These are phyloP conservation scores for Pleurotus djamor DNA, from an alignment of 768 basidiomycete genomes.

Conservation along the genomic window DNA sequence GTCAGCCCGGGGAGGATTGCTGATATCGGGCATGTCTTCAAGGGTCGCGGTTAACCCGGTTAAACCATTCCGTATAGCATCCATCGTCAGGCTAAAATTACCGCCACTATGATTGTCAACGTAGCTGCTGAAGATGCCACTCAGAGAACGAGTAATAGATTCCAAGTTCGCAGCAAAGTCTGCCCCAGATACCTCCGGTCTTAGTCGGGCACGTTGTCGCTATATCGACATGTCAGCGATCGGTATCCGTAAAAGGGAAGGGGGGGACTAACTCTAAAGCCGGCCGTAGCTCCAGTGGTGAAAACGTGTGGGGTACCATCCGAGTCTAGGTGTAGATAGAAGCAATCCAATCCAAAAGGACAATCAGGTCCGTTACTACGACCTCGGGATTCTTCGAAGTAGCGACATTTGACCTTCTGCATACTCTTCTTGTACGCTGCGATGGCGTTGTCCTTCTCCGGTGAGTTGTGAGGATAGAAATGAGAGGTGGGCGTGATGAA, in stretches of 20 bases:
- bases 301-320: slow-evolving; percentile 67
- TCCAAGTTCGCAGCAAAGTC: background rate
- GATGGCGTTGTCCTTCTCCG: slow-evolving; percentile 48
- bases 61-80: background rate
- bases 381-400: slow-evolving; percentile 39
- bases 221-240: background rate
- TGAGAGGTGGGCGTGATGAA: slow-evolving; percentile 75
- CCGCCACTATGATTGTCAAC: background rate
- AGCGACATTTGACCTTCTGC: slow-evolving; percentile 69
- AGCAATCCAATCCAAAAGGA: slow-evolving; percentile 81
- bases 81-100: background rate
- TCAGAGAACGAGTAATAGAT: background rate
- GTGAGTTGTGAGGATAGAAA: slow-evolving; percentile 54
- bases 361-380: slow-evolving; percentile 50
- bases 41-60: background rate
- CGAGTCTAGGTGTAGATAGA: slow-evolving; percentile 67
- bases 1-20: background rate
- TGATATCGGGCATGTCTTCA: background rate
- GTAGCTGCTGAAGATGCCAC: background rate
- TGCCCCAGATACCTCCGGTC: background rate
- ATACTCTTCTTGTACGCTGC: slow-evolving; percentile 72
- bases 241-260: background rate
- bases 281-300: slow-evolving; percentile 47
- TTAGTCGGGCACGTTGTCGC: background rate
- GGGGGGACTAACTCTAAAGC: slow-evolving; percentile 46